A percentile compares a stretch with the other conserved stretches of the same genome.
phyloP scores from a whole-genome alignment of 2,329 filamentous ascomycete genomes.

The Ophiocordyceps camponoti-leonardi region DNA sequence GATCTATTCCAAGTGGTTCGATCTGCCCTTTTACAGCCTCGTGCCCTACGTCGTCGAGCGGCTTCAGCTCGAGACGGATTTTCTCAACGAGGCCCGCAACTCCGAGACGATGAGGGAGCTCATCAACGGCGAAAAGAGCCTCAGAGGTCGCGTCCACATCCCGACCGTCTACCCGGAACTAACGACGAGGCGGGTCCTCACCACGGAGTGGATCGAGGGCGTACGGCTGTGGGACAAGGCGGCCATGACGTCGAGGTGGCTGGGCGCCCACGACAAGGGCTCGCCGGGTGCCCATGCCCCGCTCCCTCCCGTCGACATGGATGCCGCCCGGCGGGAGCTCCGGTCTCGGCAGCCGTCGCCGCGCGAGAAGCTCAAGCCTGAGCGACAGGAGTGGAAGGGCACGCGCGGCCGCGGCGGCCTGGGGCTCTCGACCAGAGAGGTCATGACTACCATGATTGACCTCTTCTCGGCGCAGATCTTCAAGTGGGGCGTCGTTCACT shows the following conservation, averaged over 20 bases:
- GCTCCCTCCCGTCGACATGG: constrained; percentile 34
- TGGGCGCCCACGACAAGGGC: constrained; percentile 57
- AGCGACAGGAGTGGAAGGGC: constrained; percentile 65
- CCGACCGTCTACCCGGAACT: constrained; percentile 72
- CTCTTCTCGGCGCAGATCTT: constrained; percentile 97
- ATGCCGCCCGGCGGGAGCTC: constrained; percentile 24
- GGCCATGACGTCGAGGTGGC: constrained; percentile 59
- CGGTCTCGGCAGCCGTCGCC: constrained; percentile 29
- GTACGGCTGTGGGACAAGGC: constrained; percentile 85
- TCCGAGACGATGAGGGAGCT: constrained; percentile 67
- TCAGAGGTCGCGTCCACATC: constrained; percentile 73
- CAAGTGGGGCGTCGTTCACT: constrained; percentile 89
- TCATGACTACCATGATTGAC: constrained; percentile 95
- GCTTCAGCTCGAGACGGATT: constrained; percentile 87
- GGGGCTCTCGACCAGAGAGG: constrained; percentile 64
- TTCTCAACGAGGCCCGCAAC: constrained; percentile 80
- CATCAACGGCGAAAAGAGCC: constrained; percentile 55
- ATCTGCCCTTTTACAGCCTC: constrained; percentile 79
- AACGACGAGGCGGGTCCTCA: constrained; percentile 69
- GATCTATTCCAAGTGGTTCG: constrained; percentile 75
- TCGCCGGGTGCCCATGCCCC: constrained; percentile 60
- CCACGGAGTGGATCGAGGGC: constrained; percentile 95
- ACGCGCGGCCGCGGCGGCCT: constrained; percentile 58
- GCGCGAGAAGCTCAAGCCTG: constrained; percentile 58
- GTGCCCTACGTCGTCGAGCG: constrained; percentile 89